A percentile compares a stretch with the other conserved stretches of the same genome.
phyloP scores from a whole-genome alignment of 2,329 filamentous ascomycete genomes.

The Paramyrothecium roridum region DNA sequence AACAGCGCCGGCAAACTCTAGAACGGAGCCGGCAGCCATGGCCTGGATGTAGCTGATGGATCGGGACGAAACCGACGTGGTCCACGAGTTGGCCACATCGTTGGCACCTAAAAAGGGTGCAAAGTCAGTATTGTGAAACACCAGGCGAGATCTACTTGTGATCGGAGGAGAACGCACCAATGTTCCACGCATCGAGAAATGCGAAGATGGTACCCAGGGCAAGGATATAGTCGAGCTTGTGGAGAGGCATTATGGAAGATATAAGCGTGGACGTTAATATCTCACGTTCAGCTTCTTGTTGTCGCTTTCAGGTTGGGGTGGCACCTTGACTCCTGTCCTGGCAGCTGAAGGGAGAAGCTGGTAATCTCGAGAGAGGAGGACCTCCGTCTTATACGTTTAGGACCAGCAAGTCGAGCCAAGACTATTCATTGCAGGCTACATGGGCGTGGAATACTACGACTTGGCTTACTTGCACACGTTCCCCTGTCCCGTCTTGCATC shows the following conservation, averaged over 20 bases:
- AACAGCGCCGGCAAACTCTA: conserved; percentile 60
- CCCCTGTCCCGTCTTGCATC: not conserved
- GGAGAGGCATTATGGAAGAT: conserved; percentile 17
- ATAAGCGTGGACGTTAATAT: too few relatives aligned
- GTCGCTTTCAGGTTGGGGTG: not conserved
- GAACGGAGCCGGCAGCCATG: conserved; percentile 54
- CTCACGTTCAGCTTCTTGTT: not conserved
- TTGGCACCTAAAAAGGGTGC: conserved; percentile 20
- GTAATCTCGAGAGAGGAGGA: not conserved
- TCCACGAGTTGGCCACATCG: conserved; percentile 77
- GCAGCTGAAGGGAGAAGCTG: not conserved
- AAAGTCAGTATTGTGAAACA: too few relatives aligned
- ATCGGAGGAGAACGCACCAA: conserved; percentile 35
- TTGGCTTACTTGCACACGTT: not conserved
- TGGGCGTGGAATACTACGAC: not conserved
- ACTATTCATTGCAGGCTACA: not conserved
- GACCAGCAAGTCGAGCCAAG: not conserved
- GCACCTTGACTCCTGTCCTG: not conserved
- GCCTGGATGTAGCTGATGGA: conserved; percentile 61
- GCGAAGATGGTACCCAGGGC: conserved; percentile 64
- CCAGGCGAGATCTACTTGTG: not conserved
- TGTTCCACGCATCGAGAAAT: conserved; percentile 63
- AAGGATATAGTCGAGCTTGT: conserved; percentile 61
- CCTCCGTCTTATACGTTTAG: not conserved
- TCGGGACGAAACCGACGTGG: conserved; percentile 69